Base-by-base conservation (phyloP, 495 filamentous ascomycete species). In the Penicillium pancosmium region DNA sequence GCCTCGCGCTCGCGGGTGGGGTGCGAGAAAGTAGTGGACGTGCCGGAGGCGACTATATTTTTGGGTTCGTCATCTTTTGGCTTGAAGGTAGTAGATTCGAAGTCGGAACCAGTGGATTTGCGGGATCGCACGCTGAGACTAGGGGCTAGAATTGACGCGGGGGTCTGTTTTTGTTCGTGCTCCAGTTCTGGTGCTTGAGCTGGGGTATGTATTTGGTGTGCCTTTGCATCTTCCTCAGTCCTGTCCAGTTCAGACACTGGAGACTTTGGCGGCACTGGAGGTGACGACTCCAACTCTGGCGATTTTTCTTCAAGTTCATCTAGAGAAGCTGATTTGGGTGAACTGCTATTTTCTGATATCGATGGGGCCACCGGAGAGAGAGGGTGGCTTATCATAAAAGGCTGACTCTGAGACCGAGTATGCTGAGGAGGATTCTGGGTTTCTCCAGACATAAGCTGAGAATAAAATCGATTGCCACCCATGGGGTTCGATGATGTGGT, bases 1-100 rank as follows among this genome's bases (percentile, higher is more conserved):
- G 60, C 53, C 34, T 62, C 52, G 21, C 46, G 9, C 19, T 60
- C 60, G 41, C 72, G 58, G 34, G 69, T 67, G n/a, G 68, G 68
- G 50, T 73, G 71, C 16, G 68, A 66, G 10, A 56, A 8, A 13
- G 18, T 11, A 10, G 59, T 57, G 27, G 34, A 31, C 27, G 27
- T 23, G 35, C 41, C 48, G 2, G 67, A 61, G 34, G 63, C 46
- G 16, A 54, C 33, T 31, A 51, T 49, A 13, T 67, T 56, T 36
- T 51, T 53, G 19, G 54, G 36, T 19, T 48, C 41, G 35, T 33
- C 16, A 11, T 19, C 34, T 6, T 44, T 41, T 6, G 27, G 40
- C 4, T 15, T 41, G 46, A 35, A 10, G 36, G 35, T 40, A 51
- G 13, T 33, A 34, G 53, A 25, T 55, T 43, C 43, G 18, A 31